These are phyloP conservation scores for Chaetomium globosum DNA, from an alignment of 2,329 filamentous ascomycete species.

Conservation along the genomic window DNA sequence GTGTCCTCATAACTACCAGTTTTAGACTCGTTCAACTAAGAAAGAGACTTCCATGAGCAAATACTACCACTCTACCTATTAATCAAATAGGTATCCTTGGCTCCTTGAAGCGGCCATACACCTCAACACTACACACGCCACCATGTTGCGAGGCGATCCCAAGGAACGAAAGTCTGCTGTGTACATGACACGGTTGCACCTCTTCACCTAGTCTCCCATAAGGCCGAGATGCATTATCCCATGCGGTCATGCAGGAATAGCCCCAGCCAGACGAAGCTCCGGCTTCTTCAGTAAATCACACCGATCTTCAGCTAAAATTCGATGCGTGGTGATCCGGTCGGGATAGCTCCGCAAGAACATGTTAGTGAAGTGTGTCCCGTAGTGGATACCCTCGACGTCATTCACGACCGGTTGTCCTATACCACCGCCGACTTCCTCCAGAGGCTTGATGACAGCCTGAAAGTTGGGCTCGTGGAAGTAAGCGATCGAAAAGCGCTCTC, in stretches of 20 bases:
- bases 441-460: constrained; percentile 48
- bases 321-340: constrained; percentile 49
- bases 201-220: background rate
- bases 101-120: no score
- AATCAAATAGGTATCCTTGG: no score
- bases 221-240: background rate
- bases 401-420: constrained; percentile 21
- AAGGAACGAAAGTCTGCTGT: no score
- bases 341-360: constrained; percentile 56
- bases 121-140: no score
- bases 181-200: background rate
- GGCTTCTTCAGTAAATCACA: constrained; percentile 36
- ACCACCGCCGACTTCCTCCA: constrained; percentile 44
- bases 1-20: no score
- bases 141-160: no score
- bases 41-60: no score
- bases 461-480: constrained; percentile 58
- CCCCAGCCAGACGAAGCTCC: constrained; percentile 39
- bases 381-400: constrained; percentile 49
- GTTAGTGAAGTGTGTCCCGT: constrained; percentile 56
- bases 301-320: constrained; percentile 42
- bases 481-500: constrained; percentile 53
- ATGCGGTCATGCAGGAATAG: constrained; percentile 14
- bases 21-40: no score
- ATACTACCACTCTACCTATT: no score